A percentile compares a stretch with the other conserved stretches of the same genome.
Conservation (phyloP, 495 filamentous ascomycete species). For the Chaetomidium leptoderma region DNA sequence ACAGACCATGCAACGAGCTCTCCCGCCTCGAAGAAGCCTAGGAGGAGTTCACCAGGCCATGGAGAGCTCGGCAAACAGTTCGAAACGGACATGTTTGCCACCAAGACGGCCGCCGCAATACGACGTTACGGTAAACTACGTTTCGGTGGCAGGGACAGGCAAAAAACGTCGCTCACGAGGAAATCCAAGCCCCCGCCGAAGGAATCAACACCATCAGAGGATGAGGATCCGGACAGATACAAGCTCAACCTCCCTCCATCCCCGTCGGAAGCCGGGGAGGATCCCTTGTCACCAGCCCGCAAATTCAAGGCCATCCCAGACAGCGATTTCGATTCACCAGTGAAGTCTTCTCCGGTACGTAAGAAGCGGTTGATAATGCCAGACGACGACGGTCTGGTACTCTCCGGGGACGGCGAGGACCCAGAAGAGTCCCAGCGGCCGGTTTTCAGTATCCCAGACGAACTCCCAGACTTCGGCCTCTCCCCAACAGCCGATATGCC, state of each 20-base stretch:
- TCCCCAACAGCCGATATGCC: neutral
- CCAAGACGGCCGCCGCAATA: neutral
- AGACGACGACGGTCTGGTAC: neutral
- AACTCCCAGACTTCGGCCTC: conserved; percentile 10
- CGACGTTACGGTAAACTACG: neutral
- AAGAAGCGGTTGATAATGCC: conserved; percentile 7
- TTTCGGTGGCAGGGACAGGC: neutral
- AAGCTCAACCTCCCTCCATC: neutral
- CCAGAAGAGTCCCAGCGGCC: conserved; percentile 13
- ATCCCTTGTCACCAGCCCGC: neutral
- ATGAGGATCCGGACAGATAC: neutral
- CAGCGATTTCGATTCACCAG: neutral
- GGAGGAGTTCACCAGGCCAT: neutral
- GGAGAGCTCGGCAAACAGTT: conserved; percentile 4
- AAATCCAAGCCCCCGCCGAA: conserved; percentile 1
- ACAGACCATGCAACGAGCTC: neutral
- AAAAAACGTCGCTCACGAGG: neutral
- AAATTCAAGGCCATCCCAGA: conserved; percentile 1
- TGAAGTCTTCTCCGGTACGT: neutral
- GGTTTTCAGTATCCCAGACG: conserved; percentile 16
- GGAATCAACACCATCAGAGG: neutral
- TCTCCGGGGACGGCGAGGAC: neutral
- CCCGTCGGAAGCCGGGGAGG: neutral
- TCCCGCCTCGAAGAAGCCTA: conserved; percentile 10
- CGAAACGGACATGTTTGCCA: neutral